phyloP scores from a whole-genome alignment of 306 rosid species.

The Benincasa hispida region DNA sequence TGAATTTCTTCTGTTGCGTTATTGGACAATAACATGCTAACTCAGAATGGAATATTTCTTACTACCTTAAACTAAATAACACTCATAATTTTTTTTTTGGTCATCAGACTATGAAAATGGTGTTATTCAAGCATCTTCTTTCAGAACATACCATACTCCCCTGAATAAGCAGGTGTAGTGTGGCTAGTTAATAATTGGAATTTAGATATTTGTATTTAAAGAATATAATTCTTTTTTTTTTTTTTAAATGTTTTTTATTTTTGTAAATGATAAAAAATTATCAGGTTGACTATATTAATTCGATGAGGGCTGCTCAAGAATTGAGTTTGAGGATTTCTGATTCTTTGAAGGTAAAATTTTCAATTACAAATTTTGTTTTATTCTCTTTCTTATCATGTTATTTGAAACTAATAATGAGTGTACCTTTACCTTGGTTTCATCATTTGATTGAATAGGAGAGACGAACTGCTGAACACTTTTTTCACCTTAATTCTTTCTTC shows the following conservation, averaged over 20 bases:
- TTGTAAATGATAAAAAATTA: background rate
- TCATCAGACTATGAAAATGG: conserved; percentile 61
- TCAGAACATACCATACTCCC: conserved; percentile 95
- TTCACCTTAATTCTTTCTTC: background rate
- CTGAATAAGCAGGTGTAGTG: conserved; percentile 76
- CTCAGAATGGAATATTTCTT: background rate
- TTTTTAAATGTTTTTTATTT: background rate
- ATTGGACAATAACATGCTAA: background rate
- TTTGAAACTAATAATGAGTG: background rate
- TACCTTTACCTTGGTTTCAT: background rate
- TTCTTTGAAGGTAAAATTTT: conserved; percentile 61
- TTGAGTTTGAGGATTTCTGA: conserved; percentile 79
- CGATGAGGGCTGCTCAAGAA: conserved; percentile 93
- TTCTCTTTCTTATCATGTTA: background rate
- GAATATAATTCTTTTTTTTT: background rate
- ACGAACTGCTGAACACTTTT: background rate
- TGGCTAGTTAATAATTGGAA: background rate
- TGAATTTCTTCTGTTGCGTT: background rate
- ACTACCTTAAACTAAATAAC: background rate
- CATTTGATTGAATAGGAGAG: background rate
- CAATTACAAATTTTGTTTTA: background rate
- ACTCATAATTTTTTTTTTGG: background rate
- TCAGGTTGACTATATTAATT: conserved; percentile 73
- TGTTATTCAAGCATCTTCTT: conserved; percentile 77
- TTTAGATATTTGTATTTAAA: background rate